Base-by-base conservation (phyloP, 2,329 filamentous ascomycete species). In the Xylaria sp. region DNA sequence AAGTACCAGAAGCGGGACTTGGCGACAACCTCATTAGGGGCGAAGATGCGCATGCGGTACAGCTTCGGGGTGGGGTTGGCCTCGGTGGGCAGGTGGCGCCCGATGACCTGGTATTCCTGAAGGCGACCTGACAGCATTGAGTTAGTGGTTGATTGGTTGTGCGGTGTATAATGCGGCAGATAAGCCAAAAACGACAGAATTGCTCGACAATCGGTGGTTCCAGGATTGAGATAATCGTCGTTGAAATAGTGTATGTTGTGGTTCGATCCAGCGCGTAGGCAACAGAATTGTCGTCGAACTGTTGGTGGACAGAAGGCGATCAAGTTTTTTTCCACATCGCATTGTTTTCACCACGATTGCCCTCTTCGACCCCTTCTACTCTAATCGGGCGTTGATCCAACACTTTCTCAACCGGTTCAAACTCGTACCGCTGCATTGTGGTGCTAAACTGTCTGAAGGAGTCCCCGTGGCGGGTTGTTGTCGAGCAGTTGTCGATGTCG, bases 1-100 rank as follows among this genome's bases (percentile, higher is more conserved):
- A 99, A 99, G 89, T 99, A 99, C 96, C 96, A 99, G 91, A 97
- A 99, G 79, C 95, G 92, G 80, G 93, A 97, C 90, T 99, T 99
- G 80, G 96, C 95, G 77, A 99, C 93, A 74, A 97, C 95, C 77
- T 90, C 87, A 85, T 99, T 99, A 75, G 93, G 92, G 73, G 95
- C 95, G 82, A 99, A 99, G 83, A 99, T 97, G 82, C 93, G 93
- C 95, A 99, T 99, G 84, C 95, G 93, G 90, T 98, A 99, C 83
- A 99, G 90, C 86, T 95, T 94, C 76, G 95, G 95, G 77, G 92
- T 92, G 78, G 94, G 93, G 88, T 97, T 96, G 80, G 90, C 87
- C 87, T 99, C 95, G 79, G 90, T 92, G 84, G 95, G 95, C 90
- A 99, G 84, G 85, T 97, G 94, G 84, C 96, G 94, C 86, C 96